Base-by-base conservation (phyloP, 2,329 filamentous ascomycete species). In the Aureobasidium melanogenum region DNA sequence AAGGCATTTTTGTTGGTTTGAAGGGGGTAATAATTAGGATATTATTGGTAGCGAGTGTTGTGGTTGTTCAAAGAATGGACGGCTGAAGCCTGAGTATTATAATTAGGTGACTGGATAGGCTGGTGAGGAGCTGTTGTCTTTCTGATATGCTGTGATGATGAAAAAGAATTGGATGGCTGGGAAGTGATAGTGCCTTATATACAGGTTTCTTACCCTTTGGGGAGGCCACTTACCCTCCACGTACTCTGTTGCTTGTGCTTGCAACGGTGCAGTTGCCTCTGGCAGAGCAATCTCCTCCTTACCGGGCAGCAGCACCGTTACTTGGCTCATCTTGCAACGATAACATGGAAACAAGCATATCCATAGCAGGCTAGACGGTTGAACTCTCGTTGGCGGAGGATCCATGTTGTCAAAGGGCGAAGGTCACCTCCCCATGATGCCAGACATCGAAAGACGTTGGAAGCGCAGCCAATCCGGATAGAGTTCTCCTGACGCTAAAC, bases 1-100 rank as follows among this genome's bases (percentile, higher is more conserved):
- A 62, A 57, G 60, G 46, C 60, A 57, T 62, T 62, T 56, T 61
- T 61, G 59, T 41, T 50, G 43, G 44, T 59, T 57, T 50, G 56
- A 41, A 30, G 28, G 39, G 39, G 54, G 39, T 58, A 60, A 43
- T 60, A 60, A 52, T 44, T 60, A 52, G 47, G 46, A 41, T 48
- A 44, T 60, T 52, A 52, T 46, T 60, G 28, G 32, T 39, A 61
- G 50, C 59, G 59, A 61, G 41, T 61, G 59, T 59, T 19, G 34
- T 28, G 56, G 56, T 39, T 58, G 54, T 19, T 58, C 34, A 59
- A 59, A 17, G 56, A 59, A 59, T 59, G 56, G 56, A 59, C 56
- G 56, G 56, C 56, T 59, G 56, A 59, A 59, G 56, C 56, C 56
- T 59, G 56, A 57, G 34, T 59, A 50, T 59, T 59, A 59, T 48